A percentile compares a stretch with the other conserved stretches of the same genome.
phyloP scores from a whole-genome alignment of 805 yeast genomes.

The Lipomyces spencermartinsiae region DNA sequence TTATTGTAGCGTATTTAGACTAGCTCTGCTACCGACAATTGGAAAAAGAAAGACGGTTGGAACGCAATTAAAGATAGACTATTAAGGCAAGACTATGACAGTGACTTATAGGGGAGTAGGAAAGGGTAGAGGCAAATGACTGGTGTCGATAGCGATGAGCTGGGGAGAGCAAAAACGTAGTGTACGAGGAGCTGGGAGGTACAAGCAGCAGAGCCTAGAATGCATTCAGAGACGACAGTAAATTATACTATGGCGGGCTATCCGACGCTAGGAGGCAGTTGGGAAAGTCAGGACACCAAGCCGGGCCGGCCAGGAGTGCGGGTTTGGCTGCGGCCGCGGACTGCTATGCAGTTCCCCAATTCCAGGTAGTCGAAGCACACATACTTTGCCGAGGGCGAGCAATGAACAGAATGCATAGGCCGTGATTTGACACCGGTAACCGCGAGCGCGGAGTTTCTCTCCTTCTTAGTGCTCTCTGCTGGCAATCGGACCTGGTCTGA shows the following conservation, averaged over 20 bases:
- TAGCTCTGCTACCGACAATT: not conserved
- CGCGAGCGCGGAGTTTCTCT: not conserved
- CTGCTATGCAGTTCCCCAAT: constrained; percentile 2
- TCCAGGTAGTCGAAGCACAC: constrained; percentile 1
- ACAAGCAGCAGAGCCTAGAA: not conserved
- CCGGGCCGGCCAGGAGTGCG: not conserved
- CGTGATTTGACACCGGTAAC: not conserved
- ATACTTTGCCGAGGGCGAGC: constrained; percentile 1
- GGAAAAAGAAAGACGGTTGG: not conserved
- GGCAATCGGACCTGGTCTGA: constrained; percentile 1
- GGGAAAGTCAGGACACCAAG: not conserved
- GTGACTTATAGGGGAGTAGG: not conserved
- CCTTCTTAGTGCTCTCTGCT: not conserved
- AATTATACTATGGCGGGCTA: not conserved
- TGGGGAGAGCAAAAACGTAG: not conserved
- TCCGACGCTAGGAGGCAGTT: not conserved
- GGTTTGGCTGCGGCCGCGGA: not conserved
- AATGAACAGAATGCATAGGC: not conserved
- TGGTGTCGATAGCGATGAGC: not conserved
- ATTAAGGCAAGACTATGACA: not conserved
- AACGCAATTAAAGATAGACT: not conserved
- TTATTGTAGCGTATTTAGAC: not conserved
- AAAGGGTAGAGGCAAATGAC: not conserved
- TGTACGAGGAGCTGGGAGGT: not conserved
- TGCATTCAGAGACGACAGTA: not conserved